Conservation (phyloP, 2,329 filamentous ascomycete genomes). For the Daldinia sp. region DNA sequence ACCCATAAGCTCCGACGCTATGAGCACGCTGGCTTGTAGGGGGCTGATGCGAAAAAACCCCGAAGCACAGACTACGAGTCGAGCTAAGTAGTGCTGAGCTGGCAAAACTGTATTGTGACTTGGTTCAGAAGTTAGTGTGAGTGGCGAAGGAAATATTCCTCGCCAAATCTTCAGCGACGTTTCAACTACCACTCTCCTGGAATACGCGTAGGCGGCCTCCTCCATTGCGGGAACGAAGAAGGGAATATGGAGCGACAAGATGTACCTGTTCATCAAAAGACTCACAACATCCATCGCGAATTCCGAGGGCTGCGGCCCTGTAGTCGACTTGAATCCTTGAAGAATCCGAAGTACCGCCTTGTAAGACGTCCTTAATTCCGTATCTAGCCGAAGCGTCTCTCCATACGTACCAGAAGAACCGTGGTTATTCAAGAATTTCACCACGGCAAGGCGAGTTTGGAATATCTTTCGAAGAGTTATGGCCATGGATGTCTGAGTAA, state of each 20-base stretch:
- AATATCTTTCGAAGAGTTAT: constrained; percentile 54
- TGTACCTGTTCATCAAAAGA: constrained; percentile 60
- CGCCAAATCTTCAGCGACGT: constrained; percentile 58
- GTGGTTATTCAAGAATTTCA: constrained; percentile 53
- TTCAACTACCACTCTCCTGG: constrained; percentile 57
- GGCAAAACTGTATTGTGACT: not conserved
- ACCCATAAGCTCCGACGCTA: constrained; percentile 51
- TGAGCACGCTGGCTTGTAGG: constrained; percentile 47
- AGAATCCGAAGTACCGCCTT: constrained; percentile 50
- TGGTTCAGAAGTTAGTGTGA: constrained; percentile 15
- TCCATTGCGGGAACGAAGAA: constrained; percentile 53
- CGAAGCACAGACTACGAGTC: constrained; percentile 50
- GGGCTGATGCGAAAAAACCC: constrained; percentile 51
- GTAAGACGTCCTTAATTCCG: constrained; percentile 52
- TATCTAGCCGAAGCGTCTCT: constrained; percentile 53
- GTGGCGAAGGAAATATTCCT: constrained; percentile 43
- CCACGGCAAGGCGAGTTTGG: constrained; percentile 51
- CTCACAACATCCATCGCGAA: constrained; percentile 57
- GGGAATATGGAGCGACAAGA: constrained; percentile 62
- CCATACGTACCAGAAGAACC: constrained; percentile 50
- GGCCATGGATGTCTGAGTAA: constrained; percentile 53
- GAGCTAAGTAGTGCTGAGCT: constrained; percentile 44
- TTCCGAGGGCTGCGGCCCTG: constrained; percentile 34
- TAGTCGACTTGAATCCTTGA: constrained; percentile 34
- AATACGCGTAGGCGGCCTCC: constrained; percentile 56